phyloP scores from a whole-genome alignment of 225 moss, liverwort and hornwort genomes.

The Bryoerythrophyllum caledonicum region DNA sequence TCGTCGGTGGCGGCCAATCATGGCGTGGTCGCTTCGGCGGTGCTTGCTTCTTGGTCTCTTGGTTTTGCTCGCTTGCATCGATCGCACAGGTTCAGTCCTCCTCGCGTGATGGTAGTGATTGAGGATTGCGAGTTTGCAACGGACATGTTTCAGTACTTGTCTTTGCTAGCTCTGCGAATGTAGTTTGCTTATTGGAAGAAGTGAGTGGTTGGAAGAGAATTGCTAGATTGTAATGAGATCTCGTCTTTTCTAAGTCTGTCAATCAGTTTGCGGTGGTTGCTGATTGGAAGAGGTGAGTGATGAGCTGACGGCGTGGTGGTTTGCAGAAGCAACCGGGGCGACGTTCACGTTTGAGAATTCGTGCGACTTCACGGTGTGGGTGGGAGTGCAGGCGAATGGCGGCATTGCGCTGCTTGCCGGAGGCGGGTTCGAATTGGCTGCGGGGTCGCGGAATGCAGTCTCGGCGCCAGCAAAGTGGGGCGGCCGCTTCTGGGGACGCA shows the following conservation, averaged over 20 bases:
- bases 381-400: constrained; percentile 53
- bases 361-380: constrained; percentile 56
- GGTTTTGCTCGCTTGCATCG: constrained; percentile 1
- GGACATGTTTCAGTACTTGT: not conserved
- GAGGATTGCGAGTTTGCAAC: not conserved
- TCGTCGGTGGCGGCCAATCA: not conserved
- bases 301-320: no score
- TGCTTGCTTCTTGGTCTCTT: constrained; percentile 10
- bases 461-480: constrained; percentile 51
- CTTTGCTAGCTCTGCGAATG: not conserved
- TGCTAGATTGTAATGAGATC: not conserved
- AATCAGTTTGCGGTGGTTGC: not conserved
- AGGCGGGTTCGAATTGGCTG: constrained; percentile 46
- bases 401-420: constrained; percentile 32
- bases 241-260: no score
- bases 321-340: constrained; percentile 30
- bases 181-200: not conserved
- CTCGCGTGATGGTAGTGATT: not conserved
- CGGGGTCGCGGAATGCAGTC: constrained; percentile 26
- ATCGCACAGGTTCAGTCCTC: constrained; percentile 26
- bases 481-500: constrained; percentile 65
- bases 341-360: constrained; percentile 45
- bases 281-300: not conserved
- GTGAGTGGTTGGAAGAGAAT: not conserved
- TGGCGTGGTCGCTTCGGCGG: not conserved